Base-by-base conservation (phyloP, 352 stramenopile genomes). In the Thraustochytrium striatum region DNA sequence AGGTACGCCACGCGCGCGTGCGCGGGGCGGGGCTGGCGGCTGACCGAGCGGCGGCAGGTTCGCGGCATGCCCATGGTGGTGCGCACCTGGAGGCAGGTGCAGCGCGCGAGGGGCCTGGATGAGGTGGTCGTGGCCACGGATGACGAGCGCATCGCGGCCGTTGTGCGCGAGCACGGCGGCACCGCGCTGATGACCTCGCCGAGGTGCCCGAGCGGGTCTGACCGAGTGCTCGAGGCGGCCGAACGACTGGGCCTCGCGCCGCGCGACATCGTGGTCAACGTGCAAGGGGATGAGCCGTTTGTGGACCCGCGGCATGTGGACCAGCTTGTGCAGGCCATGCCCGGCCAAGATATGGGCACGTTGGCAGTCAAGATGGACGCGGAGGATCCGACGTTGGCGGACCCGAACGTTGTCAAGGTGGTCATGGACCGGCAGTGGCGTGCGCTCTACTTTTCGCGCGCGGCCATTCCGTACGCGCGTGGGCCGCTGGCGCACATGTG, bases 101-200 rank as follows among this genome's bases (percentile, higher is more conserved):
- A 69, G 16, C 82, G 83, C 5, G 86, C 87, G 2, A 84, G 72
- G 55, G 52, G 89, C 68, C 86, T 93, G 21, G 81, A 80, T 38
- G 89, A 91, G 81, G 87, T 94, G n/a, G 81, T 92, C 33, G 89
- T 94, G 36, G 87, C 87, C 32, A 94, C 87, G 61, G 89, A 94
- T 82, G 92, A 88, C 69, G 79, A 85, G 50, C 84, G 81, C 16
- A 86, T 94, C 21, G 53, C 87, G 7, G 8, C 59, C 7, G 86
- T 90, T 50, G 88, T 92, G 36, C 57, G 85, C 30, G 35, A 50
- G 8, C 69, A 89, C 9, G 87, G 86, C 44, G 85, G 85, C 9
- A 44, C 83, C 47, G 88, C 86, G 21, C 84, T 92, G 52, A 83
- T 91, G 59, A 94, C 89, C 28, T 86, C 84, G 33, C 84, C 86